Evolutionary conservation across 2,329 filamentous ascomycete genomes (phyloP).

Genomic region (Alternaria sp.): DNA sequence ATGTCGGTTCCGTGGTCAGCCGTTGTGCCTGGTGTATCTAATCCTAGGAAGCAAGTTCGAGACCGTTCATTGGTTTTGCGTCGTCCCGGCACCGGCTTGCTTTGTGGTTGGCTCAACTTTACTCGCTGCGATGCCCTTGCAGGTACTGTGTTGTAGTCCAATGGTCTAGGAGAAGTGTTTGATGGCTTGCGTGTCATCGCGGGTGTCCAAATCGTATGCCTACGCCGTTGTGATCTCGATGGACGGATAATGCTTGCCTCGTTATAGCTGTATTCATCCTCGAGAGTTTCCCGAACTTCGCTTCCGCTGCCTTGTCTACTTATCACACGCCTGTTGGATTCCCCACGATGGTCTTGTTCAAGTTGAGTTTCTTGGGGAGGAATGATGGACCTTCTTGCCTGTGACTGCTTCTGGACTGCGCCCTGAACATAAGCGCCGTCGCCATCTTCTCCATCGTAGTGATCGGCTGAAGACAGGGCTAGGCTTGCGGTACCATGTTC

Average conservation of each 20-base stretch:
- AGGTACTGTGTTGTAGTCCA: constrained; percentile 9
- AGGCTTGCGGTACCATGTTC: constrained; percentile 7
- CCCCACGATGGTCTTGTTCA: constrained; percentile 1
- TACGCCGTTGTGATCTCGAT: constrained; percentile 1
- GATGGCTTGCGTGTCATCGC: background rate
- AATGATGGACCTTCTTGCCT: constrained; percentile 14
- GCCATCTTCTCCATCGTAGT: constrained; percentile 11
- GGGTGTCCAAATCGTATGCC: background rate
- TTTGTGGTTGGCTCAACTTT: constrained; percentile 2
- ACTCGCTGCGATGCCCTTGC: constrained; percentile 2
- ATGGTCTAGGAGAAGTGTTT: constrained; percentile 14
- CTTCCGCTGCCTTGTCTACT: constrained; percentile 7
- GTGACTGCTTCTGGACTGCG: constrained; percentile 7
- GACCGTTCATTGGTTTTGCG: background rate
- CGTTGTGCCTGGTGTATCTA: background rate
- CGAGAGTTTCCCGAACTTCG: constrained; percentile 1
- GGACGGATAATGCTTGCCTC: background rate
- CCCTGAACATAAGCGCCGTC: constrained; percentile 6
- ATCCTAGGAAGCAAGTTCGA: background rate
- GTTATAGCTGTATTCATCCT: constrained; percentile 4
- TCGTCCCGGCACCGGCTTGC: background rate
- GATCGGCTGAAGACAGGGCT: background rate
- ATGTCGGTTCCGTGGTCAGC: background rate
- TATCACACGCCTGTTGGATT: background rate
- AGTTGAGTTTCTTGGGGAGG: constrained; percentile 8